Evolutionary conservation across 1,284 basidiomycete species (phyloP).

Genomic region (Sanghuangporus sanghuang): DNA sequence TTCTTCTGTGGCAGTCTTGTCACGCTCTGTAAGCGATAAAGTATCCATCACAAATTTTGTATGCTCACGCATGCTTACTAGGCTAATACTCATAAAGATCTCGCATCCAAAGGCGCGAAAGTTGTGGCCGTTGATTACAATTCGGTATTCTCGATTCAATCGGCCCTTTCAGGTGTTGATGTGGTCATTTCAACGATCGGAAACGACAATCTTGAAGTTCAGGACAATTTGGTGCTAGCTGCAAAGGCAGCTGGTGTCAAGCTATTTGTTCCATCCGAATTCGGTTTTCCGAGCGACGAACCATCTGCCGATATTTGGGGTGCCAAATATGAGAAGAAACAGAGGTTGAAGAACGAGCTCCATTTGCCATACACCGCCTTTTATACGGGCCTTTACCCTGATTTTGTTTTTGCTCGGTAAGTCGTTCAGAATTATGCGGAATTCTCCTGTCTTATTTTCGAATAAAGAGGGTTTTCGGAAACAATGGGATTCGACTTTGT

Average conservation of each 20-base stretch:
- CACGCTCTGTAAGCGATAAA: constrained; percentile 19
- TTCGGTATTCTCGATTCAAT: constrained; percentile 25
- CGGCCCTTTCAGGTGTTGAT: constrained; percentile 29
- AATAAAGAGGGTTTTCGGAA: constrained; percentile 19
- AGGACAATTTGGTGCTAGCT: constrained; percentile 30
- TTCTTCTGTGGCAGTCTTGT: constrained; percentile 12
- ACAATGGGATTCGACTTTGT: constrained; percentile 20
- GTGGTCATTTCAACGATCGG: constrained; percentile 32
- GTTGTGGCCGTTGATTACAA: constrained; percentile 29
- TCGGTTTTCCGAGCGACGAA: constrained; percentile 27
- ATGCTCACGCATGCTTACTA: not conserved
- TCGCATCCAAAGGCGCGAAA: constrained; percentile 24
- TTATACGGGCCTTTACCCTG: constrained; percentile 27
- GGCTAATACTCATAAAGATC: not conserved
- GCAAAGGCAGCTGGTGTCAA: constrained; percentile 34
- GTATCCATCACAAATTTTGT: too few species aligned
- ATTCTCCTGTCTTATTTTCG: too few species aligned
- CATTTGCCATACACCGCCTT: constrained; percentile 29
- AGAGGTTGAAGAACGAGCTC: constrained; percentile 27
- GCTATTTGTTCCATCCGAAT: constrained; percentile 37
- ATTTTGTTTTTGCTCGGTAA: constrained; percentile 17
- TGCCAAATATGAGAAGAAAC: constrained; percentile 17
- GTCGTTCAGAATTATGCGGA: not conserved
- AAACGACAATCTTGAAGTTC: constrained; percentile 24
- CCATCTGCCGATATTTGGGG: not conserved